Conservation (phyloP, 2,329 filamentous ascomycete genomes). For the Helotiales sp. region DNA sequence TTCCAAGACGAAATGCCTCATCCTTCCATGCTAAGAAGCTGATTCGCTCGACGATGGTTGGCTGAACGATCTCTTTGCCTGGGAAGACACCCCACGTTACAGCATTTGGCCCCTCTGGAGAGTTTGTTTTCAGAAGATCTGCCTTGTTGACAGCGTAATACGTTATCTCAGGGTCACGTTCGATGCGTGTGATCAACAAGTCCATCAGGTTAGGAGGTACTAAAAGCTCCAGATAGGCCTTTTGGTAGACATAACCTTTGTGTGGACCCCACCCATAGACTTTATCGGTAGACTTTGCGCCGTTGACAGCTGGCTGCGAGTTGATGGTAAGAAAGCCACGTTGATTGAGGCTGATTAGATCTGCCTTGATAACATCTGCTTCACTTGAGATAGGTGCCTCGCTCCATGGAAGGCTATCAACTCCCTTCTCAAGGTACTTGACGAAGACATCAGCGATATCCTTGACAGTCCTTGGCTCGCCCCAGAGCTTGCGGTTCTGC, state of each 20-base stretch:
- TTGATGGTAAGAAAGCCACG: constrained; percentile 93
- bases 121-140: constrained; percentile 81
- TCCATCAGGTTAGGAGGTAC: constrained; percentile 78
- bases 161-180: constrained; percentile 77
- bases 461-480: constrained; percentile 74
- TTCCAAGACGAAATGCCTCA: constrained; percentile 88
- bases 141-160: constrained; percentile 91
- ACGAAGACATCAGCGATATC: constrained; percentile 86
- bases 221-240: constrained; percentile 92
- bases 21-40: constrained; percentile 99
- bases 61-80: constrained; percentile 98
- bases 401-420: constrained; percentile 90
- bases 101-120: constrained; percentile 89
- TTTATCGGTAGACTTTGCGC: constrained; percentile 82
- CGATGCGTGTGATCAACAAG: constrained; percentile 76
- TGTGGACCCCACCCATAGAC: constrained; percentile 92
- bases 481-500: constrained; percentile 94
- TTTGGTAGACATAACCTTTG: constrained; percentile 97
- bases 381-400: constrained; percentile 84
- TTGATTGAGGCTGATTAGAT: constrained; percentile 79
- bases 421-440: constrained; percentile 76
- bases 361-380: constrained; percentile 72
- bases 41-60: constrained; percentile 97
- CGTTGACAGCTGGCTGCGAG: constrained; percentile 92
- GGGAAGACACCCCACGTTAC: constrained; percentile 99